Base-by-base conservation (phyloP, 108 stramenopile species). In the Stephanodiscus minutulus region DNA sequence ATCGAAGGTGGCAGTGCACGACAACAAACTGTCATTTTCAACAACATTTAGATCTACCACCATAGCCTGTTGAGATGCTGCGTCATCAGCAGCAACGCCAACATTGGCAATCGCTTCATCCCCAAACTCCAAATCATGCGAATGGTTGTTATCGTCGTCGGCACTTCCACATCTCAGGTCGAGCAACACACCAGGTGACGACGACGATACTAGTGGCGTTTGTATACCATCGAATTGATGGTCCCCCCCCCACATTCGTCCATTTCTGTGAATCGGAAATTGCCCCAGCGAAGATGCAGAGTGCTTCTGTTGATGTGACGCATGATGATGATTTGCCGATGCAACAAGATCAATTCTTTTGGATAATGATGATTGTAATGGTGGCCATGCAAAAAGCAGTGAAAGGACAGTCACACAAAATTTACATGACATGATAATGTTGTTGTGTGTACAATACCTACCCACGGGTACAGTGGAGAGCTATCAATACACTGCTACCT, bases 111-210 rank as follows among this genome's bases (percentile, higher is more conserved):
- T 37, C 0, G 33, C n/a, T n/a, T n/a, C 7, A 37, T 37, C 54
- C 22, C 36, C 50, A 1, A 11, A 33, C 29, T 60, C 68, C 5
- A 18, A 43, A 24, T 24, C 64, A 47, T 27, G 47, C 15, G 25
- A 24, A 0, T 44, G 20, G 3, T 44, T 21, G 27, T 60, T 25
- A 29, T 60, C 64, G 28, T 18, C 31, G 5, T 33, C 15, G 49
- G 12, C 68, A 70, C 44, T 58, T 0, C 68, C 68, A 35, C 68
- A 58, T 70, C 68, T 61, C 43, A 70, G 18, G 18, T 59, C 27
- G 20, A 48, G 25, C 25, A 70, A 20, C 27, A 47, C 24, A 20
- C n/a, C 7, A 25, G 66, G 11, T 1, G 54, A 21, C 31, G 43
- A 41, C 7, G 49, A 35, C 22, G 27, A 29, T 17, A 46, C 6